A percentile compares a stretch with the other conserved stretches of the same genome.
These are phyloP conservation scores for Aureobasidium sp. DNA, from an alignment of 2,329 filamentous ascomycete species.

Conservation along the genomic window DNA sequence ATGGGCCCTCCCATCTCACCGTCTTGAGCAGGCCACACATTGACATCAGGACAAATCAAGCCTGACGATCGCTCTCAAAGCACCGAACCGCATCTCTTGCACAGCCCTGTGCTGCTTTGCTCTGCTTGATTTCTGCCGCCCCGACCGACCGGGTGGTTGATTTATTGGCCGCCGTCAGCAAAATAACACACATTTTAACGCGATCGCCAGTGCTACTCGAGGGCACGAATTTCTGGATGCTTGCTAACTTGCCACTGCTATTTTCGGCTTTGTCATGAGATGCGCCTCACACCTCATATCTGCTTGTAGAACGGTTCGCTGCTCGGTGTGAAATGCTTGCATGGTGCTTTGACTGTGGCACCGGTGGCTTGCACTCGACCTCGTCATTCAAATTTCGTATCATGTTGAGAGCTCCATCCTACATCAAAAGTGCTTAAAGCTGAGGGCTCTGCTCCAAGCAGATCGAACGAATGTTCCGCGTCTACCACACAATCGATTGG, in stretches of 20 bases:
- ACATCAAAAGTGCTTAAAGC: not conserved
- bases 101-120: slow-evolving; percentile 9
- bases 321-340: not conserved
- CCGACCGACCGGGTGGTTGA: slow-evolving; percentile 6
- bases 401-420: not conserved
- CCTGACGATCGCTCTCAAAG: not conserved
- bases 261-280: slow-evolving; percentile 3
- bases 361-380: not conserved
- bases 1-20: not conserved
- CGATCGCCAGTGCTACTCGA: slow-evolving; percentile 1
- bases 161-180: not conserved
- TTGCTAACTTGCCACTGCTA: slow-evolving; percentile 6
- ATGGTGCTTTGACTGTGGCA: not conserved
- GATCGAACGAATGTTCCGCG: not conserved
- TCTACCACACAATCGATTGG: not conserved
- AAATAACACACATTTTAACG: slow-evolving; percentile 2
- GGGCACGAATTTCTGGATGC: not conserved
- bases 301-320: slow-evolving; percentile 2
- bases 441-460: not conserved
- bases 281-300: slow-evolving; percentile 15
- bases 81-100: slow-evolving; percentile 1
- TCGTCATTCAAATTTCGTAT: not conserved
- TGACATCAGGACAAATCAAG: not conserved
- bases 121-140: not conserved
- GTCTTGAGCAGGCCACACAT: not conserved